These are phyloP conservation scores for Phaffia tasmanica DNA, from an alignment of 768 basidiomycete genomes.

Conservation along the genomic window DNA sequence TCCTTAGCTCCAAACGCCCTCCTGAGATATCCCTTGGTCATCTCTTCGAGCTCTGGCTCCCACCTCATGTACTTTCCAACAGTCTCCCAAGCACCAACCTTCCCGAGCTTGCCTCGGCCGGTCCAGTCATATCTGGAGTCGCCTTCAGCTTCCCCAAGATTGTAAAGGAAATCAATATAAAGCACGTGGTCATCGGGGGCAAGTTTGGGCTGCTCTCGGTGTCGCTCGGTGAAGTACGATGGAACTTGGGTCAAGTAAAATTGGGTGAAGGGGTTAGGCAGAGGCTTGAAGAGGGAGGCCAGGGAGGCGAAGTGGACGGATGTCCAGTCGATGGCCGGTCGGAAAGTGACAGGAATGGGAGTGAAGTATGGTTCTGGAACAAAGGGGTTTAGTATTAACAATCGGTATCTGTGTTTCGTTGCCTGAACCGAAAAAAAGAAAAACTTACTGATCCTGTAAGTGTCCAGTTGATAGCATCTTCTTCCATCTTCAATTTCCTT, in stretches of 20 bases:
- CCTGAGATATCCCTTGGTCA: conserved; percentile 26
- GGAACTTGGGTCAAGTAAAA: conserved; percentile 25
- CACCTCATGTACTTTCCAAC: conserved; percentile 26
- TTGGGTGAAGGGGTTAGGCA: conserved; percentile 22
- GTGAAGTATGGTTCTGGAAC: conserved; percentile 21
- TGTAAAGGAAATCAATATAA: conserved; percentile 28
- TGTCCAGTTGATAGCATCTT: conserved; percentile 27
- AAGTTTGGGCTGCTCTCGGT: conserved; percentile 8
- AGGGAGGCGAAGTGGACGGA: conserved; percentile 23
- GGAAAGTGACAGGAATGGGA: conserved; percentile 26
- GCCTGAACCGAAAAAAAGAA: not conserved
- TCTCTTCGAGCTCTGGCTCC: conserved; percentile 25
- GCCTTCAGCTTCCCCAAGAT: conserved; percentile 23
- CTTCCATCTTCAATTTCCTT: conserved; percentile 8
- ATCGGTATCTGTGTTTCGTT: not conserved
- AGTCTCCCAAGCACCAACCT: conserved; percentile 24
- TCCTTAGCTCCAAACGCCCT: conserved; percentile 27
- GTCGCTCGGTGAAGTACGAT: conserved; percentile 10
- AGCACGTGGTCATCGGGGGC: conserved; percentile 27
- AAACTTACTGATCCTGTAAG: conserved; percentile 25
- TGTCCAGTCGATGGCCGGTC: conserved; percentile 16
- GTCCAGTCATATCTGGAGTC: conserved; percentile 27
- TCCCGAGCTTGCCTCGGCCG: conserved; percentile 20
- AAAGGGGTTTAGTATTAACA: too few species aligned
- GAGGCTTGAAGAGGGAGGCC: conserved; percentile 22